Conservation (phyloP, 371 early-diverging fungal genomes). For the Circinella umbellata region DNA sequence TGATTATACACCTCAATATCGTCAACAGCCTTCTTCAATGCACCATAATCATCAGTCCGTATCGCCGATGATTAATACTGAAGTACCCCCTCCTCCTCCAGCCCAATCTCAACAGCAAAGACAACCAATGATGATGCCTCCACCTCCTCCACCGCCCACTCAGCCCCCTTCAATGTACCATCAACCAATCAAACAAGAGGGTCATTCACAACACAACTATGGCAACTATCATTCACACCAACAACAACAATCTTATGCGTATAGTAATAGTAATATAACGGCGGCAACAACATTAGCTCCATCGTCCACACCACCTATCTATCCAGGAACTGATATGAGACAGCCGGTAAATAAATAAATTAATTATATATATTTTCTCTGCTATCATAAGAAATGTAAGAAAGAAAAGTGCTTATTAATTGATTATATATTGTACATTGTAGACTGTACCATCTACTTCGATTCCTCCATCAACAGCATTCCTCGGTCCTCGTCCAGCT, state of each 20-base stretch:
- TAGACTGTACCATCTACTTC: conserved; percentile 10
- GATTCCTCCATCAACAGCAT: conserved; percentile 2
- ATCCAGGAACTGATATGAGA: neutral
- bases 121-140: conserved; percentile 8
- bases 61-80: conserved; percentile 8
- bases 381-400: too few species aligned
- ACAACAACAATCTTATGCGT: conserved; percentile 9
- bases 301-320: neutral
- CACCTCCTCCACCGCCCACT: conserved; percentile 7
- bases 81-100: neutral
- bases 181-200: conserved; percentile 1
- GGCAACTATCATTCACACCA: conserved; percentile 9
- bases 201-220: neutral
- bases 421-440: neutral
- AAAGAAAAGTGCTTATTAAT: neutral
- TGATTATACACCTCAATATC: conserved; percentile 17
- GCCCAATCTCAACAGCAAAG: neutral
- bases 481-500: conserved; percentile 13
- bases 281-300: neutral
- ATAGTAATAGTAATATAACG: neutral
- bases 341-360: neutral
- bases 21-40: conserved; percentile 8
- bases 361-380: neutral
- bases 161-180: conserved; percentile 11
- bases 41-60: conserved; percentile 16